Evolutionary conservation across 1,284 basidiomycete genomes (phyloP).

Genomic region (Blastosporella zonata): DNA sequence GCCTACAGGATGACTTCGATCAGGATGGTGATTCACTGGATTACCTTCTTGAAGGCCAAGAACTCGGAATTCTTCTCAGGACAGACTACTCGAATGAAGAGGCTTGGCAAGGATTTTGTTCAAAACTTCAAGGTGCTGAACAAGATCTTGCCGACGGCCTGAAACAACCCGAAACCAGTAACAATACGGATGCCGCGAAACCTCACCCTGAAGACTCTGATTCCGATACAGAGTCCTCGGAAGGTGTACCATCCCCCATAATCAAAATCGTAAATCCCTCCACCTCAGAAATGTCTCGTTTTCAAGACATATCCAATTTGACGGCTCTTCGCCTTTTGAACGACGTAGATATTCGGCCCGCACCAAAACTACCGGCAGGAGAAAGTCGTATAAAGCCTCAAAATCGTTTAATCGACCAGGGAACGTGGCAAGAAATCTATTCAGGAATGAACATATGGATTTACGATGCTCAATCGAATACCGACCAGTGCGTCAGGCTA

Average conservation of each 20-base stretch:
- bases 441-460: conserved; percentile 67
- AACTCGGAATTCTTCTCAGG: conserved; percentile 63
- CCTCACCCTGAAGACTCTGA: conserved; percentile 24
- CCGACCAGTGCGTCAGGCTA: conserved; percentile 60
- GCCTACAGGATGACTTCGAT: conserved; percentile 18
- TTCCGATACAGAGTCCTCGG: conserved; percentile 33
- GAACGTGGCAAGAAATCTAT: conserved; percentile 74
- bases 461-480: conserved; percentile 65
- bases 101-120: conserved; percentile 57
- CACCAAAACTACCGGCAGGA: conserved; percentile 44
- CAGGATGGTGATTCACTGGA: conserved; percentile 34
- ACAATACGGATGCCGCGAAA: conserved; percentile 19
- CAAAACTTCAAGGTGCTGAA: conserved; percentile 49
- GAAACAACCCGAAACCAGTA: conserved; percentile 12
- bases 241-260: conserved; percentile 35
- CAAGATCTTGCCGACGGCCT: conserved; percentile 38
- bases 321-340: conserved; percentile 65
- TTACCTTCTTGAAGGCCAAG: conserved; percentile 42
- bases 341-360: conserved; percentile 57
- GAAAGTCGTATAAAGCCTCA: conserved; percentile 43
- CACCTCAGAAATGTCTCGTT: conserved; percentile 37
- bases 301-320: conserved; percentile 60
- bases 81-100: conserved; percentile 65
- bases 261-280: conserved; percentile 52
- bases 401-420: conserved; percentile 58